Conservation (phyloP, 1,284 basidiomycete genomes). For the Heterobasidion annosum region DNA sequence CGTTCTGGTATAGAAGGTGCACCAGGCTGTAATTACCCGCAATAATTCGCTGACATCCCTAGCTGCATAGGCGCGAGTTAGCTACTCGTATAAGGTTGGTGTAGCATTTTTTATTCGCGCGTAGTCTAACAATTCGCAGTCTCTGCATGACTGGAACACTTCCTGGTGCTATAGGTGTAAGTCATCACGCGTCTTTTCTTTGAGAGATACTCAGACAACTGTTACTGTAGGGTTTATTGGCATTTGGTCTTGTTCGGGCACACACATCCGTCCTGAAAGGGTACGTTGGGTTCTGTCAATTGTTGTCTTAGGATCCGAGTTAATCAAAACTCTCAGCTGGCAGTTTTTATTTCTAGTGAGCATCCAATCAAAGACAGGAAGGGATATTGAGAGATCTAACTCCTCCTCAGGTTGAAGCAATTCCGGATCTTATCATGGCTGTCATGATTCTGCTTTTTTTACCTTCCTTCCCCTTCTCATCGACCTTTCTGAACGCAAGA, state of each 20-base stretch:
- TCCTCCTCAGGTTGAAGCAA: constrained; percentile 34
- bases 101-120: not conserved
- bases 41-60: constrained; percentile 16
- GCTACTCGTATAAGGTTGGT: constrained; percentile 39
- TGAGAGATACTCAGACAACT: not conserved
- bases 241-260: constrained; percentile 42
- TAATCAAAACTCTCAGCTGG: constrained; percentile 26
- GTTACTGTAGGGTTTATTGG: constrained; percentile 32
- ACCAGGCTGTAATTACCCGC: constrained; percentile 13
- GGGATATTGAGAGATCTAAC: not conserved
- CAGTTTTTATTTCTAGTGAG: constrained; percentile 46
- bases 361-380: not conserved
- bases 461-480: constrained; percentile 30
- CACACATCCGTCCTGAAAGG: constrained; percentile 35
- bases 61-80: constrained; percentile 33
- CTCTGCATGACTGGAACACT: constrained; percentile 46
- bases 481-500: constrained; percentile 28
- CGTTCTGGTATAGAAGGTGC: constrained; percentile 30
- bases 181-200: not conserved
- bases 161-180: constrained; percentile 44
- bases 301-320: not conserved
- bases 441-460: constrained; percentile 34
- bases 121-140: constrained; percentile 16
- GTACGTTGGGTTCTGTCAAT: constrained; percentile 17
- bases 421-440: constrained; percentile 42